Conservation (phyloP, 1,139 yeast species). For the Yamadazyma triangularis region DNA sequence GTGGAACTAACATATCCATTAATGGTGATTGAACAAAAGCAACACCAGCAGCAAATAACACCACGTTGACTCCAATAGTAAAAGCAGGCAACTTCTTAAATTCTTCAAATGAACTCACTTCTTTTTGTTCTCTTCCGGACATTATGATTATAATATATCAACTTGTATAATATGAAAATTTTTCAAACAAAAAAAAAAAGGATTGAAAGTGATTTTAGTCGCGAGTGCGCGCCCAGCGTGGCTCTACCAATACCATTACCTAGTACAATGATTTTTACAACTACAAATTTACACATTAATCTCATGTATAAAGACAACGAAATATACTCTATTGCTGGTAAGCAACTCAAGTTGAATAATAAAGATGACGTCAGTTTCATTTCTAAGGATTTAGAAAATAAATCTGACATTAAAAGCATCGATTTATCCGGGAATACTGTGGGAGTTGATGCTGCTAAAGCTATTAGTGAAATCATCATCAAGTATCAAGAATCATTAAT, state of each 20-base stretch:
- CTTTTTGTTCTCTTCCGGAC: constrained; percentile 25
- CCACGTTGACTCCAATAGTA: constrained; percentile 59
- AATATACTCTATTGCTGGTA: constrained; percentile 61
- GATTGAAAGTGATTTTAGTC: too few species aligned
- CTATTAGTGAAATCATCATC: constrained; percentile 58
- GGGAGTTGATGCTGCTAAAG: constrained; percentile 83
- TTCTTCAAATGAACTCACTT: constrained; percentile 41
- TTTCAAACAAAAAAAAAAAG: too few species aligned
- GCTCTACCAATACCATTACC: too few species aligned
- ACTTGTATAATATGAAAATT: too few species aligned
- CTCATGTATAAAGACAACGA: not conserved
- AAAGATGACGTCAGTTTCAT: constrained; percentile 58
- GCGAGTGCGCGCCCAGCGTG: too few species aligned
- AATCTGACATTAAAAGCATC: constrained; percentile 44
- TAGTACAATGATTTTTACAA: too few species aligned
- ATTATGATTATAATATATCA: too few species aligned
- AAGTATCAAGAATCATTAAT: constrained; percentile 46
- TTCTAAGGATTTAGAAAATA: constrained; percentile 9
- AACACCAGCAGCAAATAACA: constrained; percentile 67
- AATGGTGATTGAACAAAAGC: constrained; percentile 71
- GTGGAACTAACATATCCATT: constrained; percentile 81
- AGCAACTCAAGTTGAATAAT: constrained; percentile 71
- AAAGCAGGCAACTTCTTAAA: constrained; percentile 59
- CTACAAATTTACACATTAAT: too few species aligned
- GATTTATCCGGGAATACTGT: constrained; percentile 92